Conservation (phyloP, 169 alveolate genomes). For the Plasmodium inui region DNA sequence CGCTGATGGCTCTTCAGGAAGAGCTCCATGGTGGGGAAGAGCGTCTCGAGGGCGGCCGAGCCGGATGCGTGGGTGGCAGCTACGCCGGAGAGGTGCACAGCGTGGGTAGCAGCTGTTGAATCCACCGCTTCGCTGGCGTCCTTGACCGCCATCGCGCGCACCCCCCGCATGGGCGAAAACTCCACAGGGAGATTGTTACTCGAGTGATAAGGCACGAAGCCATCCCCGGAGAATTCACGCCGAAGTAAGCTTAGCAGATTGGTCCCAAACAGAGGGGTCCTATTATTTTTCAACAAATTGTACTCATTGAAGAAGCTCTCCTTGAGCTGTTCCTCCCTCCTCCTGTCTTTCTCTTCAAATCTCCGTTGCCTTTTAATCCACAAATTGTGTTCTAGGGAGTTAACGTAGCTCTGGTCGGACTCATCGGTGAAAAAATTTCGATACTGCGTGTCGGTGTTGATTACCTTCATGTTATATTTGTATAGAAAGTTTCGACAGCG, state of each 20-base stretch:
- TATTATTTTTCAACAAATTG: neutral
- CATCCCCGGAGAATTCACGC: conserved; percentile 27
- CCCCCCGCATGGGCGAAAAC: neutral
- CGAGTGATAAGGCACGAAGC: conserved; percentile 3
- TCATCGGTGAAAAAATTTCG: conserved; percentile 11
- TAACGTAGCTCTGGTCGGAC: conserved; percentile 17
- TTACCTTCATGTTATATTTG: conserved; percentile 20
- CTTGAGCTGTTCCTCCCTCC: neutral
- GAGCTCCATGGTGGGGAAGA: conserved; percentile 50
- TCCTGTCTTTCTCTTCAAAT: neutral
- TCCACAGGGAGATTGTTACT: conserved; percentile 5
- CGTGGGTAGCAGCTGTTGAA: no score
- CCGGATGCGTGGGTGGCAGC: neutral
- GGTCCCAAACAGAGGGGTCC: conserved; percentile 38
- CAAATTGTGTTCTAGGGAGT: conserved; percentile 47
- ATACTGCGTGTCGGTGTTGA: conserved; percentile 53
- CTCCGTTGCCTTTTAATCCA: conserved; percentile 24
- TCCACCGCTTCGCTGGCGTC: no score
- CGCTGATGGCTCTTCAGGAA: conserved; percentile 9
- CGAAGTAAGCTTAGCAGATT: conserved; percentile 13
- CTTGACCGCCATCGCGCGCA: neutral
- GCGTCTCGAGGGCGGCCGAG: neutral
- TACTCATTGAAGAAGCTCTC: neutral
- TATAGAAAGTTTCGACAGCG: neutral
- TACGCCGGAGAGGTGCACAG: no score